These are phyloP conservation scores for Pisolithus albus DNA, from an alignment of 768 basidiomycete genomes.

Conservation along the genomic window DNA sequence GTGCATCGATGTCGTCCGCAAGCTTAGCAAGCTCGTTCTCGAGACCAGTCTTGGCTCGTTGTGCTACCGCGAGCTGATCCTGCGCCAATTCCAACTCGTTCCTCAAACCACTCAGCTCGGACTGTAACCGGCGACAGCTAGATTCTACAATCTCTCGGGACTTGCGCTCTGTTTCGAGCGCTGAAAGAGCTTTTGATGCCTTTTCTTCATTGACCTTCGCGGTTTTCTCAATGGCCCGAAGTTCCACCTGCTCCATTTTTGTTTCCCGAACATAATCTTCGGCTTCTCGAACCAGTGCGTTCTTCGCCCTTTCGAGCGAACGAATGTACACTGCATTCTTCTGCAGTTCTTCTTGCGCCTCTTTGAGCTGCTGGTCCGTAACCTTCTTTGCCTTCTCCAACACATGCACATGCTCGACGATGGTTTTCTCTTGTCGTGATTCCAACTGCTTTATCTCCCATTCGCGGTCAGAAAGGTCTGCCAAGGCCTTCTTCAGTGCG, in stretches of 20 bases:
- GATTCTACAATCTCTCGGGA: slow-evolving; percentile 61
- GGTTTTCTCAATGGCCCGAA: slow-evolving; percentile 65
- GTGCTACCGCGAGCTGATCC: slow-evolving; percentile 45
- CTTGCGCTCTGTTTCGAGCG: slow-evolving; percentile 61
- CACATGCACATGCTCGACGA: slow-evolving; percentile 96
- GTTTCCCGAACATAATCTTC: slow-evolving; percentile 77
- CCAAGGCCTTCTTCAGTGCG: slow-evolving; percentile 74
- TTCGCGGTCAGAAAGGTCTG: slow-evolving; percentile 74
- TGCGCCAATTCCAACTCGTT: slow-evolving; percentile 51
- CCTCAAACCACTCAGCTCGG: slow-evolving; percentile 49
- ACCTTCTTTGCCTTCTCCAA: slow-evolving; percentile 92
- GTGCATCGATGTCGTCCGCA: slow-evolving; percentile 53
- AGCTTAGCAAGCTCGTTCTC: slow-evolving; percentile 63
- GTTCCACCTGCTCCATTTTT: slow-evolving; percentile 59
- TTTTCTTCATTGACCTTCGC: slow-evolving; percentile 55
- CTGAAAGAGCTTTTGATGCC: slow-evolving; percentile 46
- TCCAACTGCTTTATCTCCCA: slow-evolving; percentile 83
- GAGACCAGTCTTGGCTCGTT: slow-evolving; percentile 57
- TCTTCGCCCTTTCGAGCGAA: slow-evolving; percentile 79
- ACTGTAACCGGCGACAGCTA: slow-evolving; percentile 51
- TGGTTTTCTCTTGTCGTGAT: slow-evolving; percentile 92
- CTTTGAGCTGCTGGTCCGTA: slow-evolving; percentile 83
- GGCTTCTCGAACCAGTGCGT: slow-evolving; percentile 65
- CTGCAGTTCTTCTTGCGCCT: slow-evolving; percentile 72
- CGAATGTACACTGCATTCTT: slow-evolving; percentile 71